Conservation (phyloP, 1,284 basidiomycete species). For the Melampsora americana region DNA sequence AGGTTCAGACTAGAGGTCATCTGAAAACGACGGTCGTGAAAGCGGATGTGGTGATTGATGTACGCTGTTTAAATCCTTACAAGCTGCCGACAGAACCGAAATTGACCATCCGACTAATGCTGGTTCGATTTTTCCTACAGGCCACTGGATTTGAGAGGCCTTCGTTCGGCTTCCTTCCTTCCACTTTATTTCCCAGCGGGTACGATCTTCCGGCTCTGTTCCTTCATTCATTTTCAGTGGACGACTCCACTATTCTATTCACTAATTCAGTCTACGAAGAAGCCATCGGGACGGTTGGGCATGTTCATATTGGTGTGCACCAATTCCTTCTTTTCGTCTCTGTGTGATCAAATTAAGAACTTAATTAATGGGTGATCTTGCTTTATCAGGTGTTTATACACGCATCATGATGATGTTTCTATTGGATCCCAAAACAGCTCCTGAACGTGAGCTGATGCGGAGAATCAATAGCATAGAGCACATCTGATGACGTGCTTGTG, state of each 20-base stretch:
- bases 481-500: not conserved
- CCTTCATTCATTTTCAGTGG: slow-evolving; percentile 19
- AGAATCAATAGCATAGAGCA: not conserved
- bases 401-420: slow-evolving; percentile 43
- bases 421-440: slow-evolving; percentile 18
- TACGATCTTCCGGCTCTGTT: slow-evolving; percentile 34
- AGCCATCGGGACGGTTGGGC: slow-evolving; percentile 26
- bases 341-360: not conserved
- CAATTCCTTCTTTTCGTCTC: not conserved
- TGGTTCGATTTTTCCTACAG: not conserved
- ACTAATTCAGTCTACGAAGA: slow-evolving; percentile 38
- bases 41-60: slow-evolving; percentile 39
- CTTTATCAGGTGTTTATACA: slow-evolving; percentile 28
- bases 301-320: slow-evolving; percentile 28
- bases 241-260: slow-evolving; percentile 27
- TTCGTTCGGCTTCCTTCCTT: slow-evolving; percentile 21
- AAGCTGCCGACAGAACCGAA: not conserved
- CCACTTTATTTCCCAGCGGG: not conserved
- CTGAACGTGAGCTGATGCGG: slow-evolving; percentile 9
- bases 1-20: slow-evolving; percentile 4
- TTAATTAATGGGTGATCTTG: not conserved
- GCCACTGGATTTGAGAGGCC: slow-evolving; percentile 39
- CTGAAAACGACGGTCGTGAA: not conserved
- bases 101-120: not conserved
- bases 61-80: not conserved